Evolutionary conservation across 129 eudicot species (phyloP), one percentile per base, ranked within the genome.

Genomic region (Lactuca saligna): DNA sequence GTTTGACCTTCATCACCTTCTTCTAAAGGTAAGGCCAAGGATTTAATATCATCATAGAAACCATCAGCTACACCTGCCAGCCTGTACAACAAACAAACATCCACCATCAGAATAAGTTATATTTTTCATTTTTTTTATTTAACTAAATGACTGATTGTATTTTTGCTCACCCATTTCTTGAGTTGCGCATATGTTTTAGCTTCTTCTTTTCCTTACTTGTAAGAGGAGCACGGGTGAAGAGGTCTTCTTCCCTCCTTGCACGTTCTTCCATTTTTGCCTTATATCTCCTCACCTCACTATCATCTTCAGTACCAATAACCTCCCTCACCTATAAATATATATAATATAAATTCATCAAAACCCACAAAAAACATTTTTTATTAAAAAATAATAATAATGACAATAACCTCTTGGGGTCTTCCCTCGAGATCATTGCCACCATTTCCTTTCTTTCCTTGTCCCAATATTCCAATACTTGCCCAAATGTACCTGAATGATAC

Each of bases 381-480:
- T 20, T 20, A 20, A 20, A 20, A 20, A 20, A 20, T 20, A 20
- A 20, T 20, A 20, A 20, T 20, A 20, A 20, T 20, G 1, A 20
- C 20, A 20, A 20, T 20, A 20, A 20, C 20, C 20, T 20, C 20
- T 20, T 20, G 20, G 20, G 20, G 20, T 20, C 20, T 20, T 20
- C 20, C 20, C 20, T 20, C 20, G 20, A 20, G 20, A 20, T 89
- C 2, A 89, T 71, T 2, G 96, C 96, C 41, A 89, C 96, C 96
- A 89, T 86, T 75, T 89, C 96, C 34, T 82, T 89, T 59, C 70
- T 80, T 71, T 89, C 93, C 68, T 88, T 80, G 61, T 89, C 96
- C 96, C 96, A 89, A 58, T 93, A 89, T 72, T 89, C 96, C 53
- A 89, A 56, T 17, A 89, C 96, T 83, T 84, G 96, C 5, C 96